phyloP scores from a whole-genome alignment of 306 rosid species.

The Acmispon strigosus region DNA sequence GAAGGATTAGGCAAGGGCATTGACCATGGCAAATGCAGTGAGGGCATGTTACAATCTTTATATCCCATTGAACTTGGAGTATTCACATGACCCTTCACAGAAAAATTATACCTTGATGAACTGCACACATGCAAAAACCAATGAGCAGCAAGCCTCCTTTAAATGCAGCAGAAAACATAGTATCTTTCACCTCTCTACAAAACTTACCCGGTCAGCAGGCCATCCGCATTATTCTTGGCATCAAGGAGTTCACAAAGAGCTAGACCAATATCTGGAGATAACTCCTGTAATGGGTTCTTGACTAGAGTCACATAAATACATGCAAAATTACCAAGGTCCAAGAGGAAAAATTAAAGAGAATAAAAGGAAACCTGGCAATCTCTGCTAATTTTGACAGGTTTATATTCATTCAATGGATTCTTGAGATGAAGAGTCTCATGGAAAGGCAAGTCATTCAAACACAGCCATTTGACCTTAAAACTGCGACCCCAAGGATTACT shows the following conservation, averaged over 20 bases:
- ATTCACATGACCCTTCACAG: conserved; percentile 38
- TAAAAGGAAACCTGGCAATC: conserved; percentile 63
- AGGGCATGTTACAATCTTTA: conserved; percentile 33
- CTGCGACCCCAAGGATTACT: conserved; percentile 75
- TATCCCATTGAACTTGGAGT: conserved; percentile 41
- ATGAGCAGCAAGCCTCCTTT: conserved; percentile 11
- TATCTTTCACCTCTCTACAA: conserved; percentile 9
- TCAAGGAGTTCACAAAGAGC: conserved; percentile 80
- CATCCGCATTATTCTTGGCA: conserved; percentile 32
- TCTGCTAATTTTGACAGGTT: conserved; percentile 87
- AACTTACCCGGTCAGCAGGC: conserved; percentile 37
- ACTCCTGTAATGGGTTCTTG: conserved; percentile 46
- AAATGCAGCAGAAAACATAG: conserved; percentile 1
- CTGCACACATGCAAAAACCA: conserved; percentile 36
- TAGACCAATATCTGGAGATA: conserved; percentile 67
- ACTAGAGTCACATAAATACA: conserved; percentile 11
- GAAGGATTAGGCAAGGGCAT: conserved; percentile 48
- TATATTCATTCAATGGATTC: conserved; percentile 76
- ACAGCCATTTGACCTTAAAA: conserved; percentile 75
- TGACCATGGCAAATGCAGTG: conserved; percentile 44
- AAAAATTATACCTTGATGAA: conserved; percentile 34
- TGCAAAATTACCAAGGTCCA: not conserved
- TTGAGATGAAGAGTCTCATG: conserved; percentile 73
- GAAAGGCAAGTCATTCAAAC: conserved; percentile 61
- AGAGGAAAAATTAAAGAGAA: not conserved